These are phyloP conservation scores for Hirschfeldia incana DNA, from an alignment of 345 rosid genomes.

Conservation along the genomic window DNA sequence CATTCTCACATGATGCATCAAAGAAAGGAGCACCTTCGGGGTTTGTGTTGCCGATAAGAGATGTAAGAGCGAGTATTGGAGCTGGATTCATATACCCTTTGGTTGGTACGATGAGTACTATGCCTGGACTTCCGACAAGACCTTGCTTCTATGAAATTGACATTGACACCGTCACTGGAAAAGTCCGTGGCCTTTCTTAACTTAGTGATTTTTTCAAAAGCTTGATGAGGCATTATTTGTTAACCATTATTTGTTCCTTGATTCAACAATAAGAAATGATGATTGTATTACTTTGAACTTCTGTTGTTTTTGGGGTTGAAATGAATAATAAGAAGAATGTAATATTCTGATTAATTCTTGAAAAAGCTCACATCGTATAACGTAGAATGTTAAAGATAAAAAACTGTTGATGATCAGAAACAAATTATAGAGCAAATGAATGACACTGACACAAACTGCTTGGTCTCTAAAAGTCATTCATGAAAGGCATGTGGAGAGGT, in stretches of 20 bases:
- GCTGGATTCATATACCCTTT: conserved; percentile 96
- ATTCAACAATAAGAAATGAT: conserved; percentile 7
- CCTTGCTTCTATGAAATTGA: conserved; percentile 97
- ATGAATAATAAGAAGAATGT: background rate
- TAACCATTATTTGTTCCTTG: background rate
- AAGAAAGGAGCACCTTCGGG: conserved; percentile 91
- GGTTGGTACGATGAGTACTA: conserved; percentile 96
- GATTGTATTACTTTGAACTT: background rate
- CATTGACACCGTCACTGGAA: conserved; percentile 74
- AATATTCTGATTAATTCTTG: background rate
- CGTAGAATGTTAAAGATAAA: conserved; percentile 14
- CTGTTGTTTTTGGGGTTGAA: background rate
- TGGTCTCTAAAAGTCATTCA: background rate
- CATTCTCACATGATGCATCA: conserved; percentile 79
- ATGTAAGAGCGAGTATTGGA: conserved; percentile 94
- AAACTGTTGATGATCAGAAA: conserved; percentile 8
- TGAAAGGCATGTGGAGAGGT: background rate
- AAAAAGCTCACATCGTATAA: conserved; percentile 4
- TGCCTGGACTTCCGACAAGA: conserved; percentile 98
- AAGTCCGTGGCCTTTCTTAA: conserved; percentile 85
- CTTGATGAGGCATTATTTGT: background rate
- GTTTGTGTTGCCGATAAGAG: conserved; percentile 80
- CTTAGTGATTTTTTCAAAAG: background rate
- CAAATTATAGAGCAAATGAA: conserved; percentile 26
- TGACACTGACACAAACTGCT: background rate